phyloP scores from a whole-genome alignment of 2,329 filamentous ascomycete species.

The Tolypocladium paradoxum region DNA sequence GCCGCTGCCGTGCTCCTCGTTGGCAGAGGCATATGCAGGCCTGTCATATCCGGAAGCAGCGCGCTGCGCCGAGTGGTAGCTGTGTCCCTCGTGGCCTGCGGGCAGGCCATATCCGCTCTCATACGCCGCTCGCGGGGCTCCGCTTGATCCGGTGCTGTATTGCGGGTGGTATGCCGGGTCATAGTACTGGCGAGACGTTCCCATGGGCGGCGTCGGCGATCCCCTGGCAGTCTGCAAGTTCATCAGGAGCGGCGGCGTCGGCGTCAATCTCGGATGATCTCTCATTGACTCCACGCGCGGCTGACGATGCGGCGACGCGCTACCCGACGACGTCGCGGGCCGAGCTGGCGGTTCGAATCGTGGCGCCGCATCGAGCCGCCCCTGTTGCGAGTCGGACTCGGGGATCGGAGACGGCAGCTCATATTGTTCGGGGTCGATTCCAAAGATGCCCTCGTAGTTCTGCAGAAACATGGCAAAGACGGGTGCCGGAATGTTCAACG shows the following conservation, averaged over 20 bases:
- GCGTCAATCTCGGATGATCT: constrained; percentile 25
- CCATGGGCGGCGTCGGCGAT: constrained; percentile 33
- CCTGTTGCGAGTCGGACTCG: constrained; percentile 23
- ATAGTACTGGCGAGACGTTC: constrained; percentile 22
- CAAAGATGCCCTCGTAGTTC: constrained; percentile 81
- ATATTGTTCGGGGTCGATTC: constrained; percentile 54
- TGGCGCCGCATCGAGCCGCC: constrained; percentile 16
- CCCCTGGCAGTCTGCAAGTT: constrained; percentile 19
- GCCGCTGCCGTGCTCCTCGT: constrained; percentile 11
- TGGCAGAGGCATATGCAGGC: constrained; percentile 19
- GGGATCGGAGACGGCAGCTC: constrained; percentile 38
- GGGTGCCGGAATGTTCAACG: constrained; percentile 88
- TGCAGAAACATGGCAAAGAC: constrained; percentile 91
- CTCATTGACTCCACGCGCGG: constrained; percentile 22
- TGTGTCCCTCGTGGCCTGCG: constrained; percentile 12
- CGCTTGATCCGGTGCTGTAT: constrained; percentile 18
- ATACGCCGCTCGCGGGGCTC: constrained; percentile 28
- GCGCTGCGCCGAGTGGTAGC: constrained; percentile 9
- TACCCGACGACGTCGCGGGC: constrained; percentile 38
- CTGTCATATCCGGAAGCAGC: constrained; percentile 26
- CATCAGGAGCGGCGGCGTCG: constrained; percentile 38
- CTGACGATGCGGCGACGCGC: constrained; percentile 41
- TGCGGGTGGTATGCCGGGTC: constrained; percentile 33
- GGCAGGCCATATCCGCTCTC: constrained; percentile 28
- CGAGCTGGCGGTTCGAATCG: constrained; percentile 28